Evolutionary conservation across 208 protist species (phyloP).

Genomic region (Willaertia magna): DNA sequence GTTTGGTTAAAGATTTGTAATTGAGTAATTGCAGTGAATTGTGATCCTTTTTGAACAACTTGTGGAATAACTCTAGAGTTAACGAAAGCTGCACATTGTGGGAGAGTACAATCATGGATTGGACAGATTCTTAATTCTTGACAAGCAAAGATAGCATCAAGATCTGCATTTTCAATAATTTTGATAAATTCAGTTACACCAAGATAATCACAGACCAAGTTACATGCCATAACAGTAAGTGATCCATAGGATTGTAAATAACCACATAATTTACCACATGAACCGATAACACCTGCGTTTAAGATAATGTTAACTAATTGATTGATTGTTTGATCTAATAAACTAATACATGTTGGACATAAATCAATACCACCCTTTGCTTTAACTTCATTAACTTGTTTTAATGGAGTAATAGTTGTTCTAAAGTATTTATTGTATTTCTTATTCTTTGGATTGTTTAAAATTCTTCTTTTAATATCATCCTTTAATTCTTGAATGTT

Average conservation of each 20-base stretch:
- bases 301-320: constrained; percentile 39
- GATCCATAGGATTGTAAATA: not conserved
- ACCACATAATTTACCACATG: constrained; percentile 21
- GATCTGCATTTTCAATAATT: constrained; percentile 15
- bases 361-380: not conserved
- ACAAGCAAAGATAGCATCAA: constrained; percentile 29
- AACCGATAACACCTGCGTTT: constrained; percentile 33
- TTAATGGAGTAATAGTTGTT: too few relatives aligned
- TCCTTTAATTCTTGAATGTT: too few relatives aligned
- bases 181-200: constrained; percentile 20
- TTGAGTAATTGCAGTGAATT: constrained; percentile 17
- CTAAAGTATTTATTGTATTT: too few relatives aligned
- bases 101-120: constrained; percentile 17
- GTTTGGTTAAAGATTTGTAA: constrained; percentile 24
- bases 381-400: too few relatives aligned
- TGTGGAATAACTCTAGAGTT: constrained; percentile 14
- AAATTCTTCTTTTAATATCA: too few relatives aligned
- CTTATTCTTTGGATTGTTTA: too few relatives aligned
- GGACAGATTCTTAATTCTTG: constrained; percentile 25
- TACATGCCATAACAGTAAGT: constrained; percentile 17
- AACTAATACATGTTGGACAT: constrained; percentile 5
- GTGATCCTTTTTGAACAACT: constrained; percentile 21
- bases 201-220: constrained; percentile 29
- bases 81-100: constrained; percentile 13
- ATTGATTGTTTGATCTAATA: constrained; percentile 27